Conservation (phyloP, 345 rosid species). For the Pistacia vera region DNA sequence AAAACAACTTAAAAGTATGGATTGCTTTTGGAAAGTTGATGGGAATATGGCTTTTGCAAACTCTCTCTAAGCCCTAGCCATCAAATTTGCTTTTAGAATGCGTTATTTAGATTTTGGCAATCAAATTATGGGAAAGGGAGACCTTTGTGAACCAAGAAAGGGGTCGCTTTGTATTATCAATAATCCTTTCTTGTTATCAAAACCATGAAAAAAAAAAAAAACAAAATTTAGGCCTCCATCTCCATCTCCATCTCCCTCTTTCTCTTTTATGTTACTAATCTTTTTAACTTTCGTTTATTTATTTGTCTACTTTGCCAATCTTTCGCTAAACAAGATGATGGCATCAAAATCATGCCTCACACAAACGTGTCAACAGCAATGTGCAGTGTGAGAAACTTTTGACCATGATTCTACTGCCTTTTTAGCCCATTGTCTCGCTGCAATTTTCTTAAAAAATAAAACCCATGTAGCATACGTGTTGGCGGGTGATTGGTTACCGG, state of each 20-base stretch:
- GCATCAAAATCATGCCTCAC: constrained; percentile 37
- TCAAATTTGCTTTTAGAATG: constrained; percentile 27
- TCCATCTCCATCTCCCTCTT: neutral
- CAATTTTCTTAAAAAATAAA: no score
- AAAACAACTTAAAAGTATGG: neutral
- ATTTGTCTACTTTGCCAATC: neutral
- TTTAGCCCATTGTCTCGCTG: neutral
- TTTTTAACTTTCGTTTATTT: neutral
- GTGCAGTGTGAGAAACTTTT: constrained; percentile 23
- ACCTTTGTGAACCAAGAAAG: constrained; percentile 17
- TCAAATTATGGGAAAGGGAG: constrained; percentile 3
- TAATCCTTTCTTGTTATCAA: constrained; percentile 7
- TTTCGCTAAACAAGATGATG: constrained; percentile 18
- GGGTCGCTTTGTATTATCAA: constrained; percentile 10
- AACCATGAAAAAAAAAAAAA: constrained; percentile 8
- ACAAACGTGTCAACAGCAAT: constrained; percentile 24
- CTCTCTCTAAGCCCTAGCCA: constrained; percentile 29
- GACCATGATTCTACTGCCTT: constrained; percentile 20
- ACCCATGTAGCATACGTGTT: no score
- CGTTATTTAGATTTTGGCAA: constrained; percentile 21
- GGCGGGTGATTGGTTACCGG: no score
- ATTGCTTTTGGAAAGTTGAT: neutral
- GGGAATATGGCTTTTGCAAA: constrained; percentile 33
- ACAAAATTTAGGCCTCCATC: no score
- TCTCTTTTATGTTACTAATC: neutral